phyloP scores from a whole-genome alignment of 116 monocot genomes.

The Cymodocea nodosa region DNA sequence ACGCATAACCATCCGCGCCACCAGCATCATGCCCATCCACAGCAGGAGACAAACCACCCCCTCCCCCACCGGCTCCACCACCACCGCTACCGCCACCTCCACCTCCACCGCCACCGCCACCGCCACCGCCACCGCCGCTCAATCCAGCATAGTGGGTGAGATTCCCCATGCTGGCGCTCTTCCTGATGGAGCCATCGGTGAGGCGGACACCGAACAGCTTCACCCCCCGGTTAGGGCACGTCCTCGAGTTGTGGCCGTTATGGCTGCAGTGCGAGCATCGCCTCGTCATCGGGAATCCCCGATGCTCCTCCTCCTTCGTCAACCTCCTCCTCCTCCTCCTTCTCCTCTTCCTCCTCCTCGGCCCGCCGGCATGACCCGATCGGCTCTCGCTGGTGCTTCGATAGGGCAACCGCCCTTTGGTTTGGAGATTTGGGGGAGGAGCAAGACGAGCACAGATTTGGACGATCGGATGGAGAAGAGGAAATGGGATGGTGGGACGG shows the following conservation, averaged over 20 bases:
- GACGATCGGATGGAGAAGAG: too few relatives aligned
- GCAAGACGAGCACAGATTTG: too few relatives aligned
- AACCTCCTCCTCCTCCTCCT: too few relatives aligned
- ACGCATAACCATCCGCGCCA: conserved; percentile 9
- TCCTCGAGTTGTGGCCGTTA: conserved; percentile 82
- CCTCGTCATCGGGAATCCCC: conserved; percentile 35
- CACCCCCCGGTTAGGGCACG: conserved; percentile 48
- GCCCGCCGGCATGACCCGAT: too few relatives aligned
- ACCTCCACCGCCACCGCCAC: neutral
- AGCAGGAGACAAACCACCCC: too few relatives aligned
- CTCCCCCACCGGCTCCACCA: neutral
- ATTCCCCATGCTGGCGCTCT: conserved; percentile 10
- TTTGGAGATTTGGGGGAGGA: too few relatives aligned
- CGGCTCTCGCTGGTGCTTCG: too few relatives aligned
- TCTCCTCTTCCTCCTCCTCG: too few relatives aligned
- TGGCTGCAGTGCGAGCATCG: conserved; percentile 81
- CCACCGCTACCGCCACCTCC: neutral
- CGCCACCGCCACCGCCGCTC: neutral
- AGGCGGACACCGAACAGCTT: conserved; percentile 19
- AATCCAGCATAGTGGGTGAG: conserved; percentile 5
- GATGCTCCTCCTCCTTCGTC: too few relatives aligned
- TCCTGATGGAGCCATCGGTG: conserved; percentile 6
- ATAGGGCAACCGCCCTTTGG: too few relatives aligned
- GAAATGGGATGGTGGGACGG: too few relatives aligned
- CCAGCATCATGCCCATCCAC: neutral